Conservation (phyloP, 73 alveolate species). For the Tetrahymena elliotti region DNA sequence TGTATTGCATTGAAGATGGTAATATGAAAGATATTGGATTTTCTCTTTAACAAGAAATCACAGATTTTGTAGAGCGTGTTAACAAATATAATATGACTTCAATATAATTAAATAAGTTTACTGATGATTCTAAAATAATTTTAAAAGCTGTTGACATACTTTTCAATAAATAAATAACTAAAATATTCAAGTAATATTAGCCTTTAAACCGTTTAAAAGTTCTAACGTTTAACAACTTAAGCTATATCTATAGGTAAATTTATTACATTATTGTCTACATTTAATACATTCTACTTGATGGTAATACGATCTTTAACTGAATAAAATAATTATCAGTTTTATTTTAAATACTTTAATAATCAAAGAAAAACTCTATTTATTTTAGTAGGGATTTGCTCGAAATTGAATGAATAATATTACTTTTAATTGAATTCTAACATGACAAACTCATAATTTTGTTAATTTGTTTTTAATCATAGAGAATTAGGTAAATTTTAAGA, state of each 20-base stretch:
- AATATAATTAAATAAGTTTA: background rate
- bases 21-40: background rate
- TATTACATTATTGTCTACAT: background rate
- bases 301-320: too few species aligned
- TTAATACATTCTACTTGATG: too few species aligned
- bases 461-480: background rate
- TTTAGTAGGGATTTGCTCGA: too few species aligned
- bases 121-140: background rate
- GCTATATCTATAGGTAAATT: background rate
- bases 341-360: too few species aligned
- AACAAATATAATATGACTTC: background rate
- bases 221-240: background rate
- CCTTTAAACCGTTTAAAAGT: background rate
- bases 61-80: background rate
- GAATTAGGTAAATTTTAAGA: background rate
- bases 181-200: background rate
- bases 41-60: background rate
- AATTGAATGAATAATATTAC: too few species aligned
- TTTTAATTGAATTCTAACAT: too few species aligned
- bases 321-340: background rate
- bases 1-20: background rate
- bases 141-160: background rate
- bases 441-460: too few species aligned
- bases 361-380: too few species aligned
- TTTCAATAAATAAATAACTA: background rate